These are phyloP conservation scores for Claviceps quebecensis DNA, from an alignment of 2,329 filamentous ascomycete genomes.

Conservation along the genomic window DNA sequence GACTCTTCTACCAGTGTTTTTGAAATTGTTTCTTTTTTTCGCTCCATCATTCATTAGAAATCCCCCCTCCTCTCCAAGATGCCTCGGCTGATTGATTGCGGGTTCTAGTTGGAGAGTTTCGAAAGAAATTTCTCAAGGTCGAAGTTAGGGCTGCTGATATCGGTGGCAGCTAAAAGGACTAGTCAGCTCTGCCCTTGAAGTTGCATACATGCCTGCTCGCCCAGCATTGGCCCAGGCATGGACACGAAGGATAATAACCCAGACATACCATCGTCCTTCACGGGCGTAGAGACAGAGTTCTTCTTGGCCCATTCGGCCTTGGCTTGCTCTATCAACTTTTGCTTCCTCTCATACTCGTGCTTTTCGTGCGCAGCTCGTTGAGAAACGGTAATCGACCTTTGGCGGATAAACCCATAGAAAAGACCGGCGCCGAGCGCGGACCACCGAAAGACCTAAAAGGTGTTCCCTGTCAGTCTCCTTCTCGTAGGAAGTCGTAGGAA, in stretches of 20 bases:
- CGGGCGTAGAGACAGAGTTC: constrained; percentile 40
- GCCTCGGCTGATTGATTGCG: constrained; percentile 20
- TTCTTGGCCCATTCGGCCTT: constrained; percentile 77
- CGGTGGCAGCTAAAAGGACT: constrained; percentile 22
- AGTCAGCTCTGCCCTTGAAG: constrained; percentile 1
- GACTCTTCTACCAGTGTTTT: not conserved
- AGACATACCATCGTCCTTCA: constrained; percentile 20
- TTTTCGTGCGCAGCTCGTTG: constrained; percentile 58
- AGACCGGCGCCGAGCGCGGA: constrained; percentile 83
- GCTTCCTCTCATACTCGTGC: constrained; percentile 81
- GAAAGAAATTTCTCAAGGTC: constrained; percentile 78
- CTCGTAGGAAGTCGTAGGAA: no score
- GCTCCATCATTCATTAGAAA: not conserved
- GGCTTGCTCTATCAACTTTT: constrained; percentile 80
- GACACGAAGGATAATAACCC: not conserved
- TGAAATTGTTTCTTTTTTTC: not conserved
- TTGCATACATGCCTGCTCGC: not conserved
- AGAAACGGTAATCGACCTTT: constrained; percentile 60
- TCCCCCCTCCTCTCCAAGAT: not conserved
- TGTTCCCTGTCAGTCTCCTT: constrained; percentile 15
- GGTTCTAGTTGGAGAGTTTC: constrained; percentile 41
- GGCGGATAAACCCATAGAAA: constrained; percentile 93
- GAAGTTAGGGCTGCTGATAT: constrained; percentile 79
- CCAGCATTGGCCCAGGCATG: not conserved
- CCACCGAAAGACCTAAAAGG: constrained; percentile 79